A percentile compares a stretch with the other conserved stretches of the same genome.
Evolutionary conservation across 176 grass and related monocot genomes (phyloP).

Genomic region (Eragrostis curvula): DNA sequence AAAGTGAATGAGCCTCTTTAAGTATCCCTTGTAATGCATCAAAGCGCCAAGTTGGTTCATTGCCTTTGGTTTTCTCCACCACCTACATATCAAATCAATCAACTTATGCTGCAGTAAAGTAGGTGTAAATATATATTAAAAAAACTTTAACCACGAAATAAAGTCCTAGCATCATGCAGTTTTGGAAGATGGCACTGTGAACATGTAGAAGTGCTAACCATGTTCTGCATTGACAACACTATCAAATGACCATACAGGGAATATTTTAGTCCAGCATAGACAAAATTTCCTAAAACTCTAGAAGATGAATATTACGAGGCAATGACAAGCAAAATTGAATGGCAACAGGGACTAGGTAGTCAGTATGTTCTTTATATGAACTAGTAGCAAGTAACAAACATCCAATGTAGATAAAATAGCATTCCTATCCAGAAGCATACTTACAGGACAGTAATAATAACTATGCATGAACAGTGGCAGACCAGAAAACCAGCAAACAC

Average conservation of each 20-base stretch:
- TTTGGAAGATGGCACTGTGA: not conserved
- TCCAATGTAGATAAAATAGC: not conserved
- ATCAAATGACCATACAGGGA: not conserved
- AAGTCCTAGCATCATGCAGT: conserved; percentile 15
- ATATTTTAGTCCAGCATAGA: not conserved
- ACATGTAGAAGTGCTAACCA: conserved; percentile 12
- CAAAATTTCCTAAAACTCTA: conserved; percentile 5
- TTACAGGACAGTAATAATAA: not conserved
- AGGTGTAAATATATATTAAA: conserved; percentile 10
- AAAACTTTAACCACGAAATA: not conserved
- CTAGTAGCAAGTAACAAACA: not conserved
- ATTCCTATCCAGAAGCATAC: not conserved
- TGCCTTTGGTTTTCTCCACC: conserved; percentile 84
- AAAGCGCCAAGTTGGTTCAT: conserved; percentile 69
- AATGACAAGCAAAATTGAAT: not conserved
- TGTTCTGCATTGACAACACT: not conserved
- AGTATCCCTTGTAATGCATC: conserved; percentile 73
- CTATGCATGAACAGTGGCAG: not conserved
- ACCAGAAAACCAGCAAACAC: not conserved
- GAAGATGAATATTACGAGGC: not conserved
- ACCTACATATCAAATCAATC: conserved; percentile 62
- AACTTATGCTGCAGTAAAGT: conserved; percentile 23
- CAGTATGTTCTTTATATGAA: not conserved
- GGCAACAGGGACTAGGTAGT: not conserved
- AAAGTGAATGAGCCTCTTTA: conserved; percentile 89